Conservation (phyloP, 1,284 basidiomycete genomes). For the Fomitiporia mediterranea region DNA sequence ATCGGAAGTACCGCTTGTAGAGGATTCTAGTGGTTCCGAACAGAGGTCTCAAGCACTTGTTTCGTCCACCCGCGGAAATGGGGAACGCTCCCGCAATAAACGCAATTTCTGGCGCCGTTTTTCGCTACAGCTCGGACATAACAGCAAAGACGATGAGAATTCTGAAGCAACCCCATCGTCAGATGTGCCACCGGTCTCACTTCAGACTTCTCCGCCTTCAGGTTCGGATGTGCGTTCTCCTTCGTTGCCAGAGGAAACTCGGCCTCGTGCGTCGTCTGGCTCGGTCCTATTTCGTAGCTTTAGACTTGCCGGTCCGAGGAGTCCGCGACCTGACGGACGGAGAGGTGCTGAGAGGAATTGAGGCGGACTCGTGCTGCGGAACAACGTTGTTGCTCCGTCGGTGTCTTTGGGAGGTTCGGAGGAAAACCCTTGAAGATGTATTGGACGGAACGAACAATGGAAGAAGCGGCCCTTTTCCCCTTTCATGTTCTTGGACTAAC, state of each 20-base stretch:
- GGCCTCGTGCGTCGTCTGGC: not conserved
- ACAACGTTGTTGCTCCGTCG: too few species aligned
- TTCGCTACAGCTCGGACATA: not conserved
- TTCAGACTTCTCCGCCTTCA: too few species aligned
- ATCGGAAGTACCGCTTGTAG: not conserved
- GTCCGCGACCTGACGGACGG: not conserved
- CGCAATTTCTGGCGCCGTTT: not conserved
- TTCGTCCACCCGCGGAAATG: not conserved
- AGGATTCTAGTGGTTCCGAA: too few species aligned
- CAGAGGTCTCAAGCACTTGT: not conserved
- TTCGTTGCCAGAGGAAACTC: not conserved
- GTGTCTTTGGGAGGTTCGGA: too few species aligned
- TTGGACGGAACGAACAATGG: too few species aligned
- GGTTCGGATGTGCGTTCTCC: too few species aligned
- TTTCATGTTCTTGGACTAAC: too few species aligned
- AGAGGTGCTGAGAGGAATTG: not conserved
- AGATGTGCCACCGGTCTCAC: too few species aligned
- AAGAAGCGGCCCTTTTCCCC: too few species aligned
- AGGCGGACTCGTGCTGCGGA: not conserved
- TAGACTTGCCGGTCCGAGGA: not conserved
- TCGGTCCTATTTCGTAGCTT: not conserved
- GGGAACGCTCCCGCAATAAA: not conserved
- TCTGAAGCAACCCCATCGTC: not conserved
- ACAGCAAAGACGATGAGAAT: not conserved
- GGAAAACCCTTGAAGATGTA: too few species aligned